Evolutionary conservation across 139 green algal species (phyloP), one percentile per base, ranked within the genome.

Genomic region (Auxenochlorella pyrenoidosa): DNA sequence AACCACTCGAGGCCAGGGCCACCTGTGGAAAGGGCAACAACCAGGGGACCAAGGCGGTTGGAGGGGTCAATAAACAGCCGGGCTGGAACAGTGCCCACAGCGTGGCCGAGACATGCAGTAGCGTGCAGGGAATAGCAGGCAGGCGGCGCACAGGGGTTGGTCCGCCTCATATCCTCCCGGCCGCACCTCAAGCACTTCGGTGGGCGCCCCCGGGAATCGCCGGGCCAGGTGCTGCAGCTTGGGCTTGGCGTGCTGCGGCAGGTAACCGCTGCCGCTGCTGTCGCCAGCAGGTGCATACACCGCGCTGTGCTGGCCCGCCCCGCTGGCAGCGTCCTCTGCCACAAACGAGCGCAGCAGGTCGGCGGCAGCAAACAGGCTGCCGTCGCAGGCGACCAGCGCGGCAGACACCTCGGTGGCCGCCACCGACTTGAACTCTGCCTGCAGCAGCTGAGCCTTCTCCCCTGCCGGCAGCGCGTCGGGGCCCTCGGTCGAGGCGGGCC

Each of bases 221-320:
- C 68, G 41, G 10, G 60, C 59, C 80, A 85, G 80, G 40, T 85
- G 80, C 80, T 44, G 63, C 80, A 85, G 63, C 79, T 84, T 84
- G 79, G 79, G 58, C 26, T 26, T 30, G 36, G 26, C 79, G 30
- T 84, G 79, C 38, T 75, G 79, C 30, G 59, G 58, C 77, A 83
- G 34, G 16, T 15, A 34, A 34, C 51, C 47, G 59, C 13, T 19
- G 38, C 38, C 32, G 77, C 51, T 51, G 36, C 79, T 40, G 15
- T 38, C 79, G 34, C 58, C 36, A 21, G 79, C 78, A 36, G 60
- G 60, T 43, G 12, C 73, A 63, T 36, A 60, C 58, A 60, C 79
- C 60, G 40, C 18, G 13, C 28, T 32, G 40, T 30, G 44, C 76
- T 6, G 30, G 13, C 51, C 13, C 15, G 32, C 47, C 36, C 58